Percentiles rank a stretch among this genome's conserved stretches.
Conservation (phyloP, 257 asterid genomes). For the Cruciata laevipes region DNA sequence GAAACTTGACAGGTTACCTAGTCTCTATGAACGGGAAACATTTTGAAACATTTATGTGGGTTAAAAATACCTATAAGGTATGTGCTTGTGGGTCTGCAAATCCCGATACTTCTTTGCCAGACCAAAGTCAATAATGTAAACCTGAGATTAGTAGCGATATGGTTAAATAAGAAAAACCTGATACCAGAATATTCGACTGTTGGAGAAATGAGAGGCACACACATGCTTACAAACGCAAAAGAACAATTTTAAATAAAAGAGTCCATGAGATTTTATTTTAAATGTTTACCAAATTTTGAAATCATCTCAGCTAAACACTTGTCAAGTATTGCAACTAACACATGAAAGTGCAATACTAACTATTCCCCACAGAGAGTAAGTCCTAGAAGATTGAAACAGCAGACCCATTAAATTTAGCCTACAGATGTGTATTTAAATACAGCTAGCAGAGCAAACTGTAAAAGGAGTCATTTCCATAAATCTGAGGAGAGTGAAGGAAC, state of each 20-base stretch:
- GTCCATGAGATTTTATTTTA: neutral
- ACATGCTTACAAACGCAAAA: neutral
- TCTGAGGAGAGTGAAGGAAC: no score
- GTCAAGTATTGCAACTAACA: neutral
- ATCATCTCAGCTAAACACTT: neutral
- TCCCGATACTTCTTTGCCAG: slow-evolving; percentile 43
- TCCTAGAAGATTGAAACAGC: neutral
- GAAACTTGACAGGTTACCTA: neutral
- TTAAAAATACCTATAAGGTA: slow-evolving; percentile 35
- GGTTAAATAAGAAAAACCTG: neutral
- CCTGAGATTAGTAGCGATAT: slow-evolving; percentile 20
- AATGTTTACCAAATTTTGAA: neutral
- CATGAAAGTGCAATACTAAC: neutral
- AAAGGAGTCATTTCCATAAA: no score
- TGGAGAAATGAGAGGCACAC: no score
- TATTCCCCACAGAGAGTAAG: neutral
- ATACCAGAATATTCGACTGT: neutral
- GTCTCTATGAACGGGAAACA: neutral
- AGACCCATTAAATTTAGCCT: neutral
- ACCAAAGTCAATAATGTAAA: slow-evolving; percentile 39
- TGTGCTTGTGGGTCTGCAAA: slow-evolving; percentile 43
- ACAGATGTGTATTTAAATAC: no score
- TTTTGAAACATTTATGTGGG: neutral
- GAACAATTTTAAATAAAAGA: no score
- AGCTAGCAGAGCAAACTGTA: no score